Evolutionary conservation across 2,329 filamentous ascomycete genomes (phyloP), one percentile per base, ranked within the genome.

Genomic region (Camillea tinctor): DNA sequence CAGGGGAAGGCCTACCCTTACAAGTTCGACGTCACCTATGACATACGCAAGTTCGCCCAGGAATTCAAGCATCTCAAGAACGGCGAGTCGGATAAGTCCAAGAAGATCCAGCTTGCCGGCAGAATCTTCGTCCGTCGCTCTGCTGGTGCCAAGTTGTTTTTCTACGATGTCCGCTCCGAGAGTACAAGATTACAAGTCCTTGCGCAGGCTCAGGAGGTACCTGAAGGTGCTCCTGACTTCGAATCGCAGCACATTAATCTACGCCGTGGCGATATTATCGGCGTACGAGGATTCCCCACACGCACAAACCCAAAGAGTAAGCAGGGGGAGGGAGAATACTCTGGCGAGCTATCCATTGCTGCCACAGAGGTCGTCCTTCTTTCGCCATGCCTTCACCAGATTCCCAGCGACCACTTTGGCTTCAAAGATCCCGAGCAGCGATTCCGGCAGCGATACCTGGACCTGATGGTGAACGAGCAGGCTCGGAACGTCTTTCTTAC

Each of bases 361-460:
- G 95, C 95, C 1, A 88, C 85, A 55, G 90, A 97, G 77, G 84
- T 99, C 65, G 81, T 90, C 50, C 88, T 98, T 52, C 84, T 99
- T 62, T 90, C 94, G 0, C 95, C 95, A 8, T 98, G 94, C 77
- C 79, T 99, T 72, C 93, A 97, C 77, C 89, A 92, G 80, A 84
- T 96, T 68, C 95, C 95, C 59, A 89, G 90, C 63, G 92, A 95
- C 76, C 89, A 94, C 79, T 97, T 92, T 74, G 94, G 94, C 64
- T 93, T 98, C 82, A 94, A 96, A 83, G 93, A 98, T 75, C 87
- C 93, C 73, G 95, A 99, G 78, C 90, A 93, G 77, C 88, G 95
- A 62, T 93, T 92, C 84, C 90, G 96, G 70, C 91, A 97, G 80
- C 87, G 94, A 61, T 96, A 97, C 76, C 87, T 99, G 56, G 95